phyloP scores from a whole-genome alignment of 2,329 filamentous ascomycete species.

The Colletotrichum destructivum region DNA sequence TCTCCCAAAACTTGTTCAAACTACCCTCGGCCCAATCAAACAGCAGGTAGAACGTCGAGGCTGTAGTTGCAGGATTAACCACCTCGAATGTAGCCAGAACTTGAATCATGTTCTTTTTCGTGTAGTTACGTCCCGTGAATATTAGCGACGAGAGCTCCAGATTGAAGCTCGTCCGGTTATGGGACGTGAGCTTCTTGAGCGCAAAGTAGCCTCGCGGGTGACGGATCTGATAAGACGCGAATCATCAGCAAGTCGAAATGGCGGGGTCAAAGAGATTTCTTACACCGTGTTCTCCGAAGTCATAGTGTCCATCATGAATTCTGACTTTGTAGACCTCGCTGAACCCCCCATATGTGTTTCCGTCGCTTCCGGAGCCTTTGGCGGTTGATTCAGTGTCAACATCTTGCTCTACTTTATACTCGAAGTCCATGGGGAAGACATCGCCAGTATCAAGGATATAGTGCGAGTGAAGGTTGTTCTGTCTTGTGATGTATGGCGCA shows the following conservation, averaged over 20 bases:
- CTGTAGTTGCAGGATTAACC: not conserved
- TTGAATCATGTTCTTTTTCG: constrained; percentile 26
- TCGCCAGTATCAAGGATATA: constrained; percentile 24
- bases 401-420: constrained; percentile 9
- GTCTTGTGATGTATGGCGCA: constrained; percentile 14
- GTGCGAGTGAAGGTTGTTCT: not conserved
- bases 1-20: constrained; percentile 31
- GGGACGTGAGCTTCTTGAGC: constrained; percentile 33
- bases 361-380: not conserved
- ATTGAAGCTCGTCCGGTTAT: not conserved
- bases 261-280: not conserved
- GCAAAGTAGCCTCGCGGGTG: constrained; percentile 32
- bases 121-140: not conserved
- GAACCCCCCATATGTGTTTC: constrained; percentile 20
- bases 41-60: constrained; percentile 18
- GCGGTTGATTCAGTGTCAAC: not conserved
- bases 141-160: constrained; percentile 24
- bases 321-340: constrained; percentile 32
- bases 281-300: constrained; percentile 35
- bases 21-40: constrained; percentile 35
- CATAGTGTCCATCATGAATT: constrained; percentile 24
- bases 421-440: constrained; percentile 26
- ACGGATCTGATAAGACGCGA: not conserved
- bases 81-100: constrained; percentile 32
- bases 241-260: not conserved